Conservation (phyloP, 306 rosid genomes). For the Gastrolobium villosum region DNA sequence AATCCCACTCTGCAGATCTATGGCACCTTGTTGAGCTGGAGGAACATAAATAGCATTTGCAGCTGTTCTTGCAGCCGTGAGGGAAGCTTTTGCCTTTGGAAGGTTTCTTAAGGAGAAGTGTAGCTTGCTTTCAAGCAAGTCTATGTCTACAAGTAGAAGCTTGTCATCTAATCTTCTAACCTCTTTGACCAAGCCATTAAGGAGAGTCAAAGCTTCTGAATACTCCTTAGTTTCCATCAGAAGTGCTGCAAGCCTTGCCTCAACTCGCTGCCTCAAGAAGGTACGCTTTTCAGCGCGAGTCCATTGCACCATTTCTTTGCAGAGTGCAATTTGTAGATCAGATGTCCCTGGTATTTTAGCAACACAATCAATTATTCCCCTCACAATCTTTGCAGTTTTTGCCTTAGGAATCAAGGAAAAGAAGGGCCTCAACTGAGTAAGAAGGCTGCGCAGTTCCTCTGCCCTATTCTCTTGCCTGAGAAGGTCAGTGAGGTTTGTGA, state of each 20-base stretch:
- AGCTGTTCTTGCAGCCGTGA: conserved; percentile 97
- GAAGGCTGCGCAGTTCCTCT: conserved; percentile 92
- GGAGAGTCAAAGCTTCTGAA: conserved; percentile 84
- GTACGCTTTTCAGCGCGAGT: conserved; percentile 93
- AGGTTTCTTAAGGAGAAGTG: conserved; percentile 94
- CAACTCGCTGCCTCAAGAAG: conserved; percentile 90
- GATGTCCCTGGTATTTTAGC: conserved; percentile 91
- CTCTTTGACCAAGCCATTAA: conserved; percentile 87
- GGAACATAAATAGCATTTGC: conserved; percentile 97
- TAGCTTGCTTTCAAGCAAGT: conserved; percentile 92
- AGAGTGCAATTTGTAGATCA: conserved; percentile 84
- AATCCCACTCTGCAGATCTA: conserved; percentile 95
- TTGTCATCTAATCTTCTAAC: conserved; percentile 97
- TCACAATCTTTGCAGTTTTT: conserved; percentile 93
- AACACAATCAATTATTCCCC: conserved; percentile 84
- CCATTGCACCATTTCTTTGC: conserved; percentile 98
- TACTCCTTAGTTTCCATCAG: conserved; percentile 93
- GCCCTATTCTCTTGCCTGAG: conserved; percentile 87
- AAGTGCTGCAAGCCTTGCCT: conserved; percentile 95
- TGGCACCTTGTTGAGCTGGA: conserved; percentile 97
- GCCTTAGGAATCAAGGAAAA: conserved; percentile 93
- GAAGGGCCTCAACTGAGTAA: conserved; percentile 92
- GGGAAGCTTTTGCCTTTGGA: conserved; percentile 96
- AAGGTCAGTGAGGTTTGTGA: conserved; percentile 77
- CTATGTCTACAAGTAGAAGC: conserved; percentile 96